Conservation (phyloP, 805 yeast genomes). For the Teunomyces aglyptinius region DNA sequence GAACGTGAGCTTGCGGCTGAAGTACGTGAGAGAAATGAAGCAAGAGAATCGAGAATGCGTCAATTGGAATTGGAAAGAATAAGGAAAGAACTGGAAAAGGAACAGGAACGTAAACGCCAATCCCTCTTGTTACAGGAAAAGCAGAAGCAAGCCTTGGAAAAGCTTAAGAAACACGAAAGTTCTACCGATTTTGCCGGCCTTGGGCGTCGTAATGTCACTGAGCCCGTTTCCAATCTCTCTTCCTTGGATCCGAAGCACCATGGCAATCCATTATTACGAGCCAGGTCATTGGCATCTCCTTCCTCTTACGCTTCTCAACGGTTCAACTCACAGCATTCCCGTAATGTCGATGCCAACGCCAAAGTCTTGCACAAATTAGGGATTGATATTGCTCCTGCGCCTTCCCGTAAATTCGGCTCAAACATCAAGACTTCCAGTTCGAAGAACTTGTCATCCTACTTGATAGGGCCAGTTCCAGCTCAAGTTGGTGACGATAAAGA, state of each 20-base stretch:
- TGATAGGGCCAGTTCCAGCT: conserved; percentile 4
- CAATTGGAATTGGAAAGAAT: conserved; percentile 6
- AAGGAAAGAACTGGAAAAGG: conserved; percentile 10
- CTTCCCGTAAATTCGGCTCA: conserved; percentile 14
- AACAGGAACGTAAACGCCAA: conserved; percentile 19
- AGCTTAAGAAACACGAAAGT: conserved; percentile 17
- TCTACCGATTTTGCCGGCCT: conserved; percentile 16
- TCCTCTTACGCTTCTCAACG: conserved; percentile 20
- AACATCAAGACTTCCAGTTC: conserved; percentile 39
- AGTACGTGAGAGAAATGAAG: conserved; percentile 12
- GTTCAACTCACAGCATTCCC: conserved; percentile 2
- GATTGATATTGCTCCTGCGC: conserved; percentile 24
- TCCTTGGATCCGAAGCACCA: conserved; percentile 40
- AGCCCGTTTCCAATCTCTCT: conserved; percentile 16
- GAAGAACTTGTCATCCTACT: conserved; percentile 22
- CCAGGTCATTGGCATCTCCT: conserved; percentile 33
- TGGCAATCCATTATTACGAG: conserved; percentile 31
- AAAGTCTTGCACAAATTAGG: conserved; percentile 39
- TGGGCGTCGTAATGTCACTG: conserved; percentile 24
- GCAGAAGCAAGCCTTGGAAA: conserved; percentile 30
- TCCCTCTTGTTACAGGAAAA: conserved; percentile 22
- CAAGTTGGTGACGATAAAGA: conserved; percentile 13
- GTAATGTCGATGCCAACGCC: conserved; percentile 19
- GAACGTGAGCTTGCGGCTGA: conserved; percentile 14
- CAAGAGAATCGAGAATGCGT: conserved; percentile 9